Evolutionary conservation across 2,329 filamentous ascomycete genomes (phyloP), one percentile per base, ranked within the genome.

Genomic region (Fusarium temperatum): DNA sequence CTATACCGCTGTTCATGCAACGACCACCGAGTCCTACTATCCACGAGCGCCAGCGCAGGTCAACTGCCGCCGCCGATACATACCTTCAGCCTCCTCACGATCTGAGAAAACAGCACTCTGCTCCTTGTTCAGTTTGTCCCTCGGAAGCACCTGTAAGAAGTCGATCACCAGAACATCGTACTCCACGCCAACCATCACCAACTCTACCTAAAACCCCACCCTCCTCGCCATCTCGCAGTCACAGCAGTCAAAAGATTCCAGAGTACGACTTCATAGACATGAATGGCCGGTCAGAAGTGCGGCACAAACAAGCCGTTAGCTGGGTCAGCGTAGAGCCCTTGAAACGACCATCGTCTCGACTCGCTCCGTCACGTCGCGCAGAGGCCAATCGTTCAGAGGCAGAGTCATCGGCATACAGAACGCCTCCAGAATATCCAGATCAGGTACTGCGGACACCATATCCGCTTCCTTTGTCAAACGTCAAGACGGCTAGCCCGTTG

Each of bases 1-100:
- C 87, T 3, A 83, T 89, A 17, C 88, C 88, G 0, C 66, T 73
- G 20, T 86, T 84, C 78, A 88, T 88, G 84, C 82, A 81, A 51
- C 67, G 75, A 77, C 36, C 67, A 5, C 74, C 77, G 20, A 76
- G 58, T 22, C 66, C 76, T 15, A 73, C 76, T 15, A 71, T 47
- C 14, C 47, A 22, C 45, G 64, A 60, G 30, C 26, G 32, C 55
- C 72, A 61, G 35, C 70, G 39, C 26, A 60, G 66, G 45, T 57
- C 60, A 28, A 63, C 70, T 32, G 51, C 63, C 15, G 51, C 63
- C 15, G 51, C 51, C 10, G 63, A 75, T 35, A 60, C 41, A 47
- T 71, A 76, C 30, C 67, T 75, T 6, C 64, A 71, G 56, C 63
- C 63, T 20, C 64, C 64, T 15, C 53, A 53, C 10, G 42, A 45